Percentiles rank a stretch among this genome's conserved stretches.
phyloP scores from a whole-genome alignment of 192 early-diverging fungal genomes.

The Neocallimastix lanati region DNA sequence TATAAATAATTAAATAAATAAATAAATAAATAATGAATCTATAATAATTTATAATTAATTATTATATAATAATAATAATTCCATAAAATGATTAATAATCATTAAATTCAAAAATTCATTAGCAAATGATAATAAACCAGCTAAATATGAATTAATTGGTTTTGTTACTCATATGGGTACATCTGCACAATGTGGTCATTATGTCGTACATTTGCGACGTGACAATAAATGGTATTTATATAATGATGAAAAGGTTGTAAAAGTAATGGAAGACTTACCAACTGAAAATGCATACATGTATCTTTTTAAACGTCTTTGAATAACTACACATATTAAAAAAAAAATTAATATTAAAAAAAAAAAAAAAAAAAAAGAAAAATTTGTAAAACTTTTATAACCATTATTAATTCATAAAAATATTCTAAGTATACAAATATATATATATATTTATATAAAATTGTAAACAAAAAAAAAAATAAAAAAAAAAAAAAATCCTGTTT shows the following conservation, averaged over 20 bases:
- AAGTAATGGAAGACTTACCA: constrained; percentile 18
- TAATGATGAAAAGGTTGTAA: constrained; percentile 91
- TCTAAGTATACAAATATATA: too few species aligned
- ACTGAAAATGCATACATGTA: background rate
- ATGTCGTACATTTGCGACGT: constrained; percentile 65
- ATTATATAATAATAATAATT: too few species aligned
- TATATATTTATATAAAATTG: too few species aligned
- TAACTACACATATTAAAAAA: background rate
- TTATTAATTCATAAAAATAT: too few species aligned
- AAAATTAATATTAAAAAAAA: background rate
- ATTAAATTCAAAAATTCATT: background rate
- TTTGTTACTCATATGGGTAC: constrained; percentile 93
- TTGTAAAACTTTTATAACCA: too few species aligned
- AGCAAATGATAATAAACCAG: constrained; percentile 12
- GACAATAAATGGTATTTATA: constrained; percentile 65
- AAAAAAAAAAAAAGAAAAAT: too few species aligned
- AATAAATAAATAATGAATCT: background rate
- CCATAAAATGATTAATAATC: too few species aligned
- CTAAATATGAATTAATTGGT: constrained; percentile 44
- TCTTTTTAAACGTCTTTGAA: background rate
- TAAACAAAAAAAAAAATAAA: too few species aligned
- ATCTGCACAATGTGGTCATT: constrained; percentile 90
- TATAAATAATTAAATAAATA: background rate
- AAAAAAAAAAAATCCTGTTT: too few species aligned
- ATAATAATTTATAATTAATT: too few species aligned